Evolutionary conservation across 108 stramenopile species (phyloP).

Genomic region (Discostella pseudostelligera): DNA sequence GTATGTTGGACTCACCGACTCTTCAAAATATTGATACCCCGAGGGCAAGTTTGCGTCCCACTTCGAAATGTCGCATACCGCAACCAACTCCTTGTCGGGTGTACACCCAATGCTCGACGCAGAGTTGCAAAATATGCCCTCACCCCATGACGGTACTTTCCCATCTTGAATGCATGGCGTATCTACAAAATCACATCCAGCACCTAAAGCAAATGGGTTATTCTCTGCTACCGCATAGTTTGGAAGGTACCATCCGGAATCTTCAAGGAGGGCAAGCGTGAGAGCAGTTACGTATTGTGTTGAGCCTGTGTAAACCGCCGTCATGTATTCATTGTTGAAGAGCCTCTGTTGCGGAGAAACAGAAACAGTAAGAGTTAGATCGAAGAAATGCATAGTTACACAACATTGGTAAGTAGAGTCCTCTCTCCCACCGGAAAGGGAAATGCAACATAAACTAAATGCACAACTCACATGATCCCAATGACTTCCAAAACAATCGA

Average conservation of each 20-base stretch:
- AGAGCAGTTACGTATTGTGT: slow-evolving; percentile 46
- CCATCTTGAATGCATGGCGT: slow-evolving; percentile 47
- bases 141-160: slow-evolving; percentile 32
- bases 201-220: slow-evolving; percentile 49
- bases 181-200: slow-evolving; percentile 56
- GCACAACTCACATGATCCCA: slow-evolving; percentile 42
- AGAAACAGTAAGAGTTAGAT: no score
- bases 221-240: slow-evolving; percentile 44
- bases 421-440: no score
- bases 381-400: no score
- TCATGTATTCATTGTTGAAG: slow-evolving; percentile 53
- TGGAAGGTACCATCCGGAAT: slow-evolving; percentile 55
- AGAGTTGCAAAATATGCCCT: slow-evolving; percentile 35
- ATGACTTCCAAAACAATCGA: slow-evolving; percentile 51
- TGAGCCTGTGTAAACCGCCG: slow-evolving; percentile 43
- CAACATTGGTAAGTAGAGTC: no score
- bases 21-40: slow-evolving; percentile 41
- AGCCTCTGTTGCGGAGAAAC: slow-evolving; percentile 25
- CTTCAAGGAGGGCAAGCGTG: slow-evolving; percentile 58
- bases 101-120: slow-evolving; percentile 31
- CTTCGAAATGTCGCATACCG: slow-evolving; percentile 35
- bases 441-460: background rate
- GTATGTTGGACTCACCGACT: slow-evolving; percentile 4
- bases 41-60: slow-evolving; percentile 41
- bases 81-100: slow-evolving; percentile 33